Evolutionary conservation across 2,329 filamentous ascomycete species (phyloP), one percentile per base, ranked within the genome.

Genomic region (Pseudocercospora vitis): DNA sequence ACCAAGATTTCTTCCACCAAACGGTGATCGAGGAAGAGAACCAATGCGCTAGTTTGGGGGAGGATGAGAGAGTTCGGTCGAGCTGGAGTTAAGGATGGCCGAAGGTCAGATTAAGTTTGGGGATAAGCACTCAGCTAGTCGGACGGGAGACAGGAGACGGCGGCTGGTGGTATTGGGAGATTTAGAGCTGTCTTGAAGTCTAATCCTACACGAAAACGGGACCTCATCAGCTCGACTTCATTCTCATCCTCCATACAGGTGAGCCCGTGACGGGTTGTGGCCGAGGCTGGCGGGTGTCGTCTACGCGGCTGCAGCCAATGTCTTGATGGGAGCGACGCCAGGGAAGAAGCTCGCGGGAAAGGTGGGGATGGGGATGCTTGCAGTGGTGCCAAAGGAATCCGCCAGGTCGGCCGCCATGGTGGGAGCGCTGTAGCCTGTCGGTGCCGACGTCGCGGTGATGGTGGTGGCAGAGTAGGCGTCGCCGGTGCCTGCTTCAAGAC

Each of bases 311-410:
- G 39, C 39, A 16, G 49, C 49, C 19, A 52, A 45, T 26, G 54
- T 16, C 9, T 50, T 73, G 31, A 70, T 59, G 2, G 71, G 73
- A 16, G 63, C 58, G 7, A 59, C 63, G 8, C 67, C 68, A 0
- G 74, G 74, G 59, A 69, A 76, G 60, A 72, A 76, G 31, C 62
- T 70, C 0, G 70, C 63, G 2, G 72, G 74, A 32, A 74, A 68
- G 1, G 71, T 69, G 19, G 74, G 74, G 48, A 75, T 72, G 1
- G 73, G 72, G 45, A 75, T 75, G 48, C 63, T 68, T 24, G 60
- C 65, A 5, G 69, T 67, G 4, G 64, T 68, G 18, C 68, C 68
- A 60, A 70, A 69, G 7, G 61, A 52, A n/a, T 45, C 63, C 24
- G 56, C 51, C 42, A 70, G 47, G 59, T 72, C 68, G 3, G 56